A percentile compares a stretch with the other conserved stretches of the same genome.
Evolutionary conservation across 2,329 filamentous ascomycete species (phyloP).

Genomic region (Phyllosticta citribraziliensis): DNA sequence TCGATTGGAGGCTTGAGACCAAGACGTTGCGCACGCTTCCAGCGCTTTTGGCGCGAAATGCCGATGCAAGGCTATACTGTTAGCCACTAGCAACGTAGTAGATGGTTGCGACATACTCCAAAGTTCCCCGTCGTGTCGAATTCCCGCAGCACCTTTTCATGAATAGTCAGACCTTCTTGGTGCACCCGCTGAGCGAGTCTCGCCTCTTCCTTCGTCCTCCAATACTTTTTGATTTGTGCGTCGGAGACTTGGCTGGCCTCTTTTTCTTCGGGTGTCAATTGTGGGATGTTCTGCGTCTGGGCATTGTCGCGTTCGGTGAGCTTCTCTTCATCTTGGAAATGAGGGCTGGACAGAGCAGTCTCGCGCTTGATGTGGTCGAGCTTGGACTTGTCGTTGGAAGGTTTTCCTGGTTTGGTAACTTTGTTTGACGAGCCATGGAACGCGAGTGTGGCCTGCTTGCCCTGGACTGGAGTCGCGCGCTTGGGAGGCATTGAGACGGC

Average conservation of each 20-base stretch:
- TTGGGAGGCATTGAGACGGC: constrained; percentile 34
- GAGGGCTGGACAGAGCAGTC: constrained; percentile 13
- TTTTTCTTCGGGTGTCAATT: constrained; percentile 35
- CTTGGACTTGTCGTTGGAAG: constrained; percentile 14
- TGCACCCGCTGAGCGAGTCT: constrained; percentile 65
- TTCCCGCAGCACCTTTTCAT: constrained; percentile 81
- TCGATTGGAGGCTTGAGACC: constrained; percentile 82
- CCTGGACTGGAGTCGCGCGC: constrained; percentile 22
- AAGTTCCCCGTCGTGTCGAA: constrained; percentile 90
- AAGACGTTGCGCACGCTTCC: constrained; percentile 76
- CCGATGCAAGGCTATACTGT: constrained; percentile 73
- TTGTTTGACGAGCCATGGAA: constrained; percentile 47
- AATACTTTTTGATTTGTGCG: constrained; percentile 65
- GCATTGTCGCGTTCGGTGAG: constrained; percentile 30
- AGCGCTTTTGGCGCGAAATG: constrained; percentile 69
- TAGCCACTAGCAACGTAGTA: constrained; percentile 7
- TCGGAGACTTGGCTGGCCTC: constrained; percentile 57
- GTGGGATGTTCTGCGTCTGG: constrained; percentile 24
- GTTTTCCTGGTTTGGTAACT: constrained; percentile 47
- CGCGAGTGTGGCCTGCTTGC: constrained; percentile 48
- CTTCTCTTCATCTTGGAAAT: constrained; percentile 15
- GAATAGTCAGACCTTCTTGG: constrained; percentile 58
- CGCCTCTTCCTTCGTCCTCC: constrained; percentile 60
- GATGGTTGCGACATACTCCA: constrained; percentile 55
- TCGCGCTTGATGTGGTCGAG: constrained; percentile 29